Percentiles rank a stretch among this genome's conserved stretches.
Evolutionary conservation across 2,329 filamentous ascomycete species (phyloP).

Genomic region (Fusarium sacchari): DNA sequence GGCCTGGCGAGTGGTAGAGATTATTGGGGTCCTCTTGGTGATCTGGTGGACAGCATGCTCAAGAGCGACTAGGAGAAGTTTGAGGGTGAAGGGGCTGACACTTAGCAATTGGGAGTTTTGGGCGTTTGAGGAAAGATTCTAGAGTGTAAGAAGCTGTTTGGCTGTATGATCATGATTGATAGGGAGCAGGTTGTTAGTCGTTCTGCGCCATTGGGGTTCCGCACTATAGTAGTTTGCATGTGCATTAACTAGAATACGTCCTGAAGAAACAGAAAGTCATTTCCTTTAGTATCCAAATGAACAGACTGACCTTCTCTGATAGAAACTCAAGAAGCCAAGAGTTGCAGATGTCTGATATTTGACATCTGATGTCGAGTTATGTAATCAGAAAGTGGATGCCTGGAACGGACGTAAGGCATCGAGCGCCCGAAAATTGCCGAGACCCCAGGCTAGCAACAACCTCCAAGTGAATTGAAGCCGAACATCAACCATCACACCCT

Average conservation of each 20-base stretch:
- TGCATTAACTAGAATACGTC: background rate
- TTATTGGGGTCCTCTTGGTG: constrained; percentile 95
- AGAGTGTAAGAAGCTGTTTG: constrained; percentile 21
- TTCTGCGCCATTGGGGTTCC: background rate
- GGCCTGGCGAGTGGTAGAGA: constrained; percentile 91
- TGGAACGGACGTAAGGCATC: constrained; percentile 51
- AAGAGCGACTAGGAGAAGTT: constrained; percentile 76
- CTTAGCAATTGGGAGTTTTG: constrained; percentile 34
- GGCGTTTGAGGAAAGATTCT: constrained; percentile 24
- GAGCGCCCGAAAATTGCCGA: constrained; percentile 56
- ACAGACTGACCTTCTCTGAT: background rate
- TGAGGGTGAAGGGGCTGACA: constrained; percentile 14
- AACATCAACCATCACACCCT: constrained; percentile 32
- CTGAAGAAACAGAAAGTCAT: background rate
- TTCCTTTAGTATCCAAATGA: background rate
- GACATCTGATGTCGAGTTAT: constrained; percentile 35
- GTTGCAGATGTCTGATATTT: background rate
- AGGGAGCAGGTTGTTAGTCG: constrained; percentile 11
- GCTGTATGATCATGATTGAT: constrained; percentile 37
- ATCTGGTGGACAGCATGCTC: constrained; percentile 97
- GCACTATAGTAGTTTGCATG: background rate
- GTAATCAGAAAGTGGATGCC: constrained; percentile 52
- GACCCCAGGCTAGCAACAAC: constrained; percentile 45
- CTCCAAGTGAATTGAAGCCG: constrained; percentile 46
- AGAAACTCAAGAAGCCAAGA: background rate